Evolutionary conservation across 495 filamentous ascomycete genomes (phyloP).

Genomic region (Lophiotrema nucula): DNA sequence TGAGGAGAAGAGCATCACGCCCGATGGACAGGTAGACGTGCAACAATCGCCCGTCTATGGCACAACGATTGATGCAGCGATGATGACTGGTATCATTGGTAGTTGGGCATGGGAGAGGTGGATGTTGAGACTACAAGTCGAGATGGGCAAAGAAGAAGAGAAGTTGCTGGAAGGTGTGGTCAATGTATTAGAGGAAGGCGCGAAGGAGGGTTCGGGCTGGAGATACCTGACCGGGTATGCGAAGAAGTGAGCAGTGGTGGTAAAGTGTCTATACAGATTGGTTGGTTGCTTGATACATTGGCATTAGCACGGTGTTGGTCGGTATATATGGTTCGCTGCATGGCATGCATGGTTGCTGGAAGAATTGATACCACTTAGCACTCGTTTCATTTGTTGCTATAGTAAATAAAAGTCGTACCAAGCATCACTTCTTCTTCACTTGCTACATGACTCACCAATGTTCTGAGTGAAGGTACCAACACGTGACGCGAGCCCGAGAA

Average conservation of each 20-base stretch:
- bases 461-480: neutral
- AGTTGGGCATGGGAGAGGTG: constrained; percentile 96
- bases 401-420: constrained; percentile 3
- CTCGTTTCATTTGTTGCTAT: constrained; percentile 14
- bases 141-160: constrained; percentile 69
- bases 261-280: constrained; percentile 9
- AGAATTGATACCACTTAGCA: constrained; percentile 26
- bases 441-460: neutral
- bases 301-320: constrained; percentile 30
- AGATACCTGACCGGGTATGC: constrained; percentile 84
- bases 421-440: neutral
- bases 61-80: constrained; percentile 69
- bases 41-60: constrained; percentile 66
- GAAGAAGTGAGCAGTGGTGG: constrained; percentile 57
- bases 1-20: constrained; percentile 30
- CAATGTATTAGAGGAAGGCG: constrained; percentile 79
- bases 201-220: constrained; percentile 77
- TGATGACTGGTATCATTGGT: constrained; percentile 76
- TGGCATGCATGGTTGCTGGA: neutral
- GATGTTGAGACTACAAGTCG: constrained; percentile 80
- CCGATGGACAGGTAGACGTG: constrained; percentile 44
- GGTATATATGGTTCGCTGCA: neutral
- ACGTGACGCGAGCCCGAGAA: constrained; percentile 9
- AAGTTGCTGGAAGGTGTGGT: constrained; percentile 72
- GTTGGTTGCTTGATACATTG: constrained; percentile 10